Evolutionary conservation across 2,329 filamentous ascomycete genomes (phyloP).

Genomic region (Epichloe aotearoae): DNA sequence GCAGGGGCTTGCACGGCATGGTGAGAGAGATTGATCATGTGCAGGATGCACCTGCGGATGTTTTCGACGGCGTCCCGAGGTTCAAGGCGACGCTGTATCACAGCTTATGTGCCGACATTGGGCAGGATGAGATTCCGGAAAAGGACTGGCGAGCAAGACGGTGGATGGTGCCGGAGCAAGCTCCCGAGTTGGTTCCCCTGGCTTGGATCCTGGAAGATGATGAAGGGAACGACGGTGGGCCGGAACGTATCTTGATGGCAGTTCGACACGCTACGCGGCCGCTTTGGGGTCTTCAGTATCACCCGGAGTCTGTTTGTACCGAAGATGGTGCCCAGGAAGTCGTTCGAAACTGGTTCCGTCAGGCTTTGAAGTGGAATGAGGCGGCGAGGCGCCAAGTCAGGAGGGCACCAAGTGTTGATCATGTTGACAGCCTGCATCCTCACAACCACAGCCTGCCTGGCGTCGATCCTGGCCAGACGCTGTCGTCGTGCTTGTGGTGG

Average conservation of each 20-base stretch:
- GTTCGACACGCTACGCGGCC: slow-evolving; percentile 55
- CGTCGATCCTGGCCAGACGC: slow-evolving; percentile 10
- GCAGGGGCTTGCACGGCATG: slow-evolving; percentile 71
- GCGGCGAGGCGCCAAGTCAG: slow-evolving; percentile 9
- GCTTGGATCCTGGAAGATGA: slow-evolving; percentile 43
- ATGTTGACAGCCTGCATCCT: slow-evolving; percentile 12
- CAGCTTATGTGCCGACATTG: slow-evolving; percentile 42
- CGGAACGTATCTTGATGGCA: slow-evolving; percentile 59
- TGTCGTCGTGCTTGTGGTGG: slow-evolving; percentile 12
- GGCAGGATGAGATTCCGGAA: slow-evolving; percentile 27
- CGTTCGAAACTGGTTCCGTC: slow-evolving; percentile 62
- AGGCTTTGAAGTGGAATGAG: slow-evolving; percentile 48
- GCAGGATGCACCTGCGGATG: slow-evolving; percentile 28
- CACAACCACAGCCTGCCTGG: slow-evolving; percentile 4
- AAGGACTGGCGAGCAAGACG: slow-evolving; percentile 23
- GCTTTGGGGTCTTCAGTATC: slow-evolving; percentile 81
- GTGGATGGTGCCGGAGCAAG: slow-evolving; percentile 24
- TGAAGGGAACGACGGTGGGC: slow-evolving; percentile 12
- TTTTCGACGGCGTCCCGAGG: slow-evolving; percentile 49
- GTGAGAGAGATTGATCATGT: slow-evolving; percentile 54
- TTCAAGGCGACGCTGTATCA: slow-evolving; percentile 70
- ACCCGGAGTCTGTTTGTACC: slow-evolving; percentile 81
- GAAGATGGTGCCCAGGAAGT: slow-evolving; percentile 51
- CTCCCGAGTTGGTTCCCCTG: slow-evolving; percentile 38
- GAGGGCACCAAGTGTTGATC: not conserved